These are phyloP conservation scores for Akanthomyces uredinophilus DNA, from an alignment of 2,329 filamentous ascomycete species.

Conservation along the genomic window DNA sequence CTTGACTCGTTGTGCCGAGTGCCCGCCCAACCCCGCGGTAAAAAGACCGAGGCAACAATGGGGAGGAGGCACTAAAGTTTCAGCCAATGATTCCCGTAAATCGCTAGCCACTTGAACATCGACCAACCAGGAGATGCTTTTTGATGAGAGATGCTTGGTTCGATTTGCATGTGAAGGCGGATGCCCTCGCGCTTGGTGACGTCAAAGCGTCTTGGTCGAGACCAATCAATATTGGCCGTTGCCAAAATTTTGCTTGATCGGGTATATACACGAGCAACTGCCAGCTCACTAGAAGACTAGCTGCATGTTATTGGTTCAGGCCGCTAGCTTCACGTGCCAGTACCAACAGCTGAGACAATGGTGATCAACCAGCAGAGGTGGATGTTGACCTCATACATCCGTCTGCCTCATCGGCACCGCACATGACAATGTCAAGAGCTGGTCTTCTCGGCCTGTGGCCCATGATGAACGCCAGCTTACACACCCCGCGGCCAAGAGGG, in stretches of 20 bases:
- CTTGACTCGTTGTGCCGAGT: conserved; percentile 13
- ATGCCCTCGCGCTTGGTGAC: neutral
- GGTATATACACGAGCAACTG: neutral
- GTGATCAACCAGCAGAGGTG: neutral
- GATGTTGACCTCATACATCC: too few relatives aligned
- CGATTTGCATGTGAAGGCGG: conserved; percentile 3
- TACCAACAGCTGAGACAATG: neutral
- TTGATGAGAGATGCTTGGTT: neutral
- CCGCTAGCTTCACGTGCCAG: neutral
- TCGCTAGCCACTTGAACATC: neutral
- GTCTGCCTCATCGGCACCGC: too few relatives aligned
- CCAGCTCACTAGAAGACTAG: neutral
- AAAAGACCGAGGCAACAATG: conserved; percentile 6
- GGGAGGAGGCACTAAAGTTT: too few relatives aligned
- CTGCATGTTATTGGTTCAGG: neutral
- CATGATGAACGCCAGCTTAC: too few relatives aligned
- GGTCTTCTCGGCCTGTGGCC: neutral
- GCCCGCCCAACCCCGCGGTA: conserved; percentile 5
- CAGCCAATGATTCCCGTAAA: neutral
- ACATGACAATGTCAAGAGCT: neutral
- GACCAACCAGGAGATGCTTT: neutral
- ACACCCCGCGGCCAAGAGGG: neutral
- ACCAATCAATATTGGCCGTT: neutral
- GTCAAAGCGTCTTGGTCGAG: neutral
- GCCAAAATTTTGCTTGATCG: neutral